Evolutionary conservation across 2,329 filamentous ascomycete genomes (phyloP).

Genomic region (Bertia moriformis): DNA sequence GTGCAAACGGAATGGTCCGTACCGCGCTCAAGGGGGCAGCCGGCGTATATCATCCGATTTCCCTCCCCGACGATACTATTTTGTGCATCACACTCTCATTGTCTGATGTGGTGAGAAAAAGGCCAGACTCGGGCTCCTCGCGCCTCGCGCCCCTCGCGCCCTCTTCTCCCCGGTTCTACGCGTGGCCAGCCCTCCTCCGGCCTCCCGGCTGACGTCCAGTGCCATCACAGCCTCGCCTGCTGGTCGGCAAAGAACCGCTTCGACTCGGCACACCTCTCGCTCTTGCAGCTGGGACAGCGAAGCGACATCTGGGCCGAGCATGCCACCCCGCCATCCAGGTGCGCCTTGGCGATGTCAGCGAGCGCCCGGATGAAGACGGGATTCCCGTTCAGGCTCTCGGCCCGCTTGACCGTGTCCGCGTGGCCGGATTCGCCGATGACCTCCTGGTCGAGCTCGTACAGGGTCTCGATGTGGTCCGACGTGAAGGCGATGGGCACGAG

Average conservation of each 20-base stretch:
- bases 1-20: too few species aligned
- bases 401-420: constrained; percentile 69
- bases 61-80: too few species aligned
- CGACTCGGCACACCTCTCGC: constrained; percentile 69
- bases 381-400: constrained; percentile 82
- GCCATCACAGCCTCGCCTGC: constrained; percentile 7
- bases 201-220: background rate
- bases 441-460: constrained; percentile 87
- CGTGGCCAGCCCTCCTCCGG: too few species aligned
- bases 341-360: constrained; percentile 70
- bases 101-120: too few species aligned
- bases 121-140: too few species aligned
- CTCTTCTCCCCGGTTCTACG: too few species aligned
- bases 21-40: too few species aligned
- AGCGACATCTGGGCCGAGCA: constrained; percentile 79
- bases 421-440: constrained; percentile 79
- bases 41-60: too few species aligned
- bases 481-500: constrained; percentile 95
- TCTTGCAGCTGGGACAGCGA: constrained; percentile 85
- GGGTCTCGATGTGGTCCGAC: constrained; percentile 92
- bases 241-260: constrained; percentile 48
- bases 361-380: constrained; percentile 80
- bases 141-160: too few species aligned
- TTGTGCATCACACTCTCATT: too few species aligned
- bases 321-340: constrained; percentile 52